Conservation (phyloP, 768 basidiomycete genomes). For the Lactarius sanguifluus region DNA sequence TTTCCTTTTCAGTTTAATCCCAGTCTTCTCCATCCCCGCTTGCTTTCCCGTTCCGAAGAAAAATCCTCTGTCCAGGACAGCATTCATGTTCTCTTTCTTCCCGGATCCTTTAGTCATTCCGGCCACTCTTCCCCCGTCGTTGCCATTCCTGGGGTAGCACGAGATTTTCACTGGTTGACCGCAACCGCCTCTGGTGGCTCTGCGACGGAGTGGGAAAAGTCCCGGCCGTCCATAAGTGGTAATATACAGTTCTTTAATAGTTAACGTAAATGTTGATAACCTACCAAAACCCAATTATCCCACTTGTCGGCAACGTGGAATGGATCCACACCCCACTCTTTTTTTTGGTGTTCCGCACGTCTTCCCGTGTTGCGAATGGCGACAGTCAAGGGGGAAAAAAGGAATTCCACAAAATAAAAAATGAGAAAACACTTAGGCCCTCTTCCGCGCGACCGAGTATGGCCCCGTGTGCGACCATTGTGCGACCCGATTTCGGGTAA, state of each 20-base stretch:
- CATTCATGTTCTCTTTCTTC: conserved; percentile 17
- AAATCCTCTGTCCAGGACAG: conserved; percentile 22
- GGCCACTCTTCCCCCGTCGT: conserved; percentile 21
- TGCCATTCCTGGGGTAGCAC: conserved; percentile 27
- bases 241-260: conserved; percentile 26
- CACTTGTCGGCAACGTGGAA: conserved; percentile 22
- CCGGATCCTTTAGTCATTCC: not conserved
- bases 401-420: not conserved
- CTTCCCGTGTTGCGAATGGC: conserved; percentile 23
- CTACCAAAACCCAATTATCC: conserved; percentile 11
- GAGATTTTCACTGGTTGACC: conserved; percentile 23
- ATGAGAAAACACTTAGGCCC: not conserved
- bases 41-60: conserved; percentile 25
- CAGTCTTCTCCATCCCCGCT: conserved; percentile 24
- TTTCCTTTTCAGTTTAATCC: conserved; percentile 21
- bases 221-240: conserved; percentile 15
- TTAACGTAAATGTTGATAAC: conserved; percentile 17
- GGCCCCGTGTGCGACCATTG: conserved; percentile 20
- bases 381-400: not conserved
- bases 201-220: conserved; percentile 23
- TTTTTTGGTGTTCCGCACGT: conserved; percentile 13
- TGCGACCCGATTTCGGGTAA: conserved; percentile 27
- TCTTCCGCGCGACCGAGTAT: conserved; percentile 22
- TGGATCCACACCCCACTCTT: conserved; percentile 21
- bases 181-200: not conserved